Percentiles rank a stretch among this genome's conserved stretches.
These are phyloP conservation scores for Candida ulmi DNA, from an alignment of 805 yeast genomes.

Conservation along the genomic window DNA sequence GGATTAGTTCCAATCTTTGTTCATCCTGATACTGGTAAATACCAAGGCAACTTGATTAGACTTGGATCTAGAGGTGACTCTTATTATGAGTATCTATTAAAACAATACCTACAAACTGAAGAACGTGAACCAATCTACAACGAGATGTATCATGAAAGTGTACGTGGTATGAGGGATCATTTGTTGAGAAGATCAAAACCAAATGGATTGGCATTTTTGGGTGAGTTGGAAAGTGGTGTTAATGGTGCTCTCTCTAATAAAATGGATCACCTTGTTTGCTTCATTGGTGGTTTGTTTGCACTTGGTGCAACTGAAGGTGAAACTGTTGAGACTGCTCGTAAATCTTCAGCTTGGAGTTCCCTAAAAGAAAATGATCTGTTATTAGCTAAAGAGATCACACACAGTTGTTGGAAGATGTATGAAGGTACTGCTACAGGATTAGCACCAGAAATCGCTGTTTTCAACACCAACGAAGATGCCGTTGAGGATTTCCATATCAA, in stretches of 20 bases:
- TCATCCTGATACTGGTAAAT: slow-evolving; percentile 67
- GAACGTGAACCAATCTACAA: slow-evolving; percentile 55
- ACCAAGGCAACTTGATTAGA: slow-evolving; percentile 59
- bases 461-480: slow-evolving; percentile 49
- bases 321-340: slow-evolving; percentile 48
- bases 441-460: slow-evolving; percentile 84
- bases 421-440: slow-evolving; percentile 68
- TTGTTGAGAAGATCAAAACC: slow-evolving; percentile 59
- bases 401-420: slow-evolving; percentile 83
- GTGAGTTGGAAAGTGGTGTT: slow-evolving; percentile 73
- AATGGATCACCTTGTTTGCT: slow-evolving; percentile 93
- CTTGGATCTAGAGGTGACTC: slow-evolving; percentile 92
- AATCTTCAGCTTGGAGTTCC: slow-evolving; percentile 50
- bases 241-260: slow-evolving; percentile 54
- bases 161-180: slow-evolving; percentile 69
- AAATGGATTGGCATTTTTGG: slow-evolving; percentile 58
- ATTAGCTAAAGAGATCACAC: slow-evolving; percentile 68
- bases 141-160: slow-evolving; percentile 71
- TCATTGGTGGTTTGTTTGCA: slow-evolving; percentile 83
- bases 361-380: slow-evolving; percentile 56
- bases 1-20: slow-evolving; percentile 78
- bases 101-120: slow-evolving; percentile 77
- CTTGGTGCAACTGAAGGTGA: slow-evolving; percentile 83
- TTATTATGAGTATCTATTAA: slow-evolving; percentile 82
- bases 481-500: slow-evolving; percentile 60